phyloP scores from a whole-genome alignment of 73 alveolate genomes.

The Paraurostyla sp. region DNA sequence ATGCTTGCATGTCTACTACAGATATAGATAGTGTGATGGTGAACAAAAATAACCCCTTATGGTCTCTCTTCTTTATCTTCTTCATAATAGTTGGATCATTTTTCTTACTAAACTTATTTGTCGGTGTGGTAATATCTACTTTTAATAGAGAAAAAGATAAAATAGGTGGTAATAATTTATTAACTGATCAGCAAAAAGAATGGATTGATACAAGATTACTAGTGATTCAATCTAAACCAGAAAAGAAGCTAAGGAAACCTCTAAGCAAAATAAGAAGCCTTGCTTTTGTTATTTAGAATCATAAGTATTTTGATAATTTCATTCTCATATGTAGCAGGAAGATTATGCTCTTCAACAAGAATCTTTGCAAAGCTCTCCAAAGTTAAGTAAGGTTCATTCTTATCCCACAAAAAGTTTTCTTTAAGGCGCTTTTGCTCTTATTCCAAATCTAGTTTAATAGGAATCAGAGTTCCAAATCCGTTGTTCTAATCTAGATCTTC shows the following conservation, averaged over 20 bases:
- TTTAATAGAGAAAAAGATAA: constrained; percentile 64
- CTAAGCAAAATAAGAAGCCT: neutral
- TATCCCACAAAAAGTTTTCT: constrained; percentile 90
- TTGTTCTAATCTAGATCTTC: constrained; percentile 75
- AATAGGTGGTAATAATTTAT: constrained; percentile 47
- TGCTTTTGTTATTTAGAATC: neutral
- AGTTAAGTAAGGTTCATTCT: constrained; percentile 91
- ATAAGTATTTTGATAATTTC: constrained; percentile 75
- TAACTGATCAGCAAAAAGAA: constrained; percentile 51
- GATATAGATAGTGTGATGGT: constrained; percentile 53
- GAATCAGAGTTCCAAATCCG: constrained; percentile 90
- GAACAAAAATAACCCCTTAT: constrained; percentile 8
- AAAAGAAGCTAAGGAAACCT: constrained; percentile 19
- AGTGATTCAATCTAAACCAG: constrained; percentile 40
- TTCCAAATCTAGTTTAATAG: constrained; percentile 91
- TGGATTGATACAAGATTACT: constrained; percentile 58
- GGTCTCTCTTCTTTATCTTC: constrained; percentile 54
- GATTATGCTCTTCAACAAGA: constrained; percentile 85
- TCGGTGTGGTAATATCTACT: constrained; percentile 70
- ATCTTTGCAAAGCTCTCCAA: constrained; percentile 88
- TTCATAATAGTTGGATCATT: constrained; percentile 58
- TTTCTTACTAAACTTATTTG: constrained; percentile 70
- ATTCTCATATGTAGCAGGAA: constrained; percentile 84
- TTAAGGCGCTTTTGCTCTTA: constrained; percentile 91
- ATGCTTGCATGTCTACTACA: constrained; percentile 25